Conservation (phyloP, 2,329 filamentous ascomycete genomes). For the Colletotrichum lini region DNA sequence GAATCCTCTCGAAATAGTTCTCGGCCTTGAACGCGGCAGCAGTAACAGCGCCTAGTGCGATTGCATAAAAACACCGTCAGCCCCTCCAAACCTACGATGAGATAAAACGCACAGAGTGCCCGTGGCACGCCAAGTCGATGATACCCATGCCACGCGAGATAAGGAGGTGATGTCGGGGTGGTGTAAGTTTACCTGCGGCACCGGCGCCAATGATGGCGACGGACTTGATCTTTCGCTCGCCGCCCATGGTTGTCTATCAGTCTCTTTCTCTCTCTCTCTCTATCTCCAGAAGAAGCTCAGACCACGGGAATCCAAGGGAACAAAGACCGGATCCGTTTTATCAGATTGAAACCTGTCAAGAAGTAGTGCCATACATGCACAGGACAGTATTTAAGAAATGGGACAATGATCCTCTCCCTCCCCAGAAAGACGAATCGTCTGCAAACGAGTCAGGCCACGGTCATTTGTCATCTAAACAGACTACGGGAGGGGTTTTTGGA, state of each 20-base stretch:
- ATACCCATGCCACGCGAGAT: no score
- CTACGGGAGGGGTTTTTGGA: slow-evolving; percentile 5
- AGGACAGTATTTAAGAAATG: slow-evolving; percentile 6
- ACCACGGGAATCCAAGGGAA: not conserved
- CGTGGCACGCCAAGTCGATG: not conserved
- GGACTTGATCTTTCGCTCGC: slow-evolving; percentile 51
- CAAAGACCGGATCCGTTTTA: not conserved
- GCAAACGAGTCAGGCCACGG: slow-evolving; percentile 10
- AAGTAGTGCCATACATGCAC: not conserved
- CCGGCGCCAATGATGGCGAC: slow-evolving; percentile 61
- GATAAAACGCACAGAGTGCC: not conserved
- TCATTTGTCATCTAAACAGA: slow-evolving; percentile 32
- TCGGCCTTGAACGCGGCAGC: slow-evolving; percentile 63
- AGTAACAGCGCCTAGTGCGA: slow-evolving; percentile 58
- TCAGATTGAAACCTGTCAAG: no score
- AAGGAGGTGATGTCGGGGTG: no score
- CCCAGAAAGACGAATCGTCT: not conserved
- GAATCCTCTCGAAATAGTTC: slow-evolving; percentile 58
- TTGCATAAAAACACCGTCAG: not conserved
- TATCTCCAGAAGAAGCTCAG: not conserved
- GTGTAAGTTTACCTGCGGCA: slow-evolving; percentile 53
- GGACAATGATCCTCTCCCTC: not conserved
- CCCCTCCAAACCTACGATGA: not conserved
- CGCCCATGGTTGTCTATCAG: slow-evolving; percentile 36
- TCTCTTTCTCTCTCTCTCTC: not conserved